Base-by-base conservation (phyloP, 108 stramenopile genomes). In the Skeletonema grethae region DNA sequence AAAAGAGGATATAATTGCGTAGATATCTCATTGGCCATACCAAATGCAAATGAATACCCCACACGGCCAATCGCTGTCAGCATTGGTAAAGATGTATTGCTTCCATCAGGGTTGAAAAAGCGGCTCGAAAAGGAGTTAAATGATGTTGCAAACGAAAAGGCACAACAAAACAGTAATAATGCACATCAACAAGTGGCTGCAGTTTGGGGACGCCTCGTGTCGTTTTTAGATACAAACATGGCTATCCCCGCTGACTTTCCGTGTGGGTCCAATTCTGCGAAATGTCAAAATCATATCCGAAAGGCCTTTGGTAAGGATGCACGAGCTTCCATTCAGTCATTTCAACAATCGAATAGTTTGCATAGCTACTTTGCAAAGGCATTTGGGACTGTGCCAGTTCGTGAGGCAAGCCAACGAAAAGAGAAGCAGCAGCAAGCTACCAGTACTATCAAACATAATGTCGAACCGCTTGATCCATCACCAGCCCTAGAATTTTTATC, bases 291-390 rank as follows among this genome's bases (percentile, higher is more conserved):
- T 18, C 76, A 77, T 30, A 65, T 88, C 53, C 73, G 68, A 6
- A 64, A 67, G 9, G 79, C 75, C n/a, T 81, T 89, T 34, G 39
- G 45, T 7, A 80, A 79, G 16, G 79, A 89, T 72, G 82, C 84
- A 9, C 84, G 76, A 29, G 31, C 77, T 22, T 90, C 90, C 55
- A 95, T 95, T 53, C 69, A 83, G 10, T 66, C 72, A 62, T 95
- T 88, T 67, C 93, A 95, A 70, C 79, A 66, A 50, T 60, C 81
- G 39, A 89, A 90, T 55, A 86, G 88, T 32, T 74, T 95, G 48
- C 90, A 95, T 68, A 53, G 82, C 62, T 87, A 87, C 87, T 84
- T 95, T 67, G 86, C 90, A 16, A 84, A 79, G 62, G 88, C 90
- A 2, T 89, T 95, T 67, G 89, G 89, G 41, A 92, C 93, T 20